Conservation (phyloP, 75 land plant genomes). For the Isoetes taiwanensis region DNA sequence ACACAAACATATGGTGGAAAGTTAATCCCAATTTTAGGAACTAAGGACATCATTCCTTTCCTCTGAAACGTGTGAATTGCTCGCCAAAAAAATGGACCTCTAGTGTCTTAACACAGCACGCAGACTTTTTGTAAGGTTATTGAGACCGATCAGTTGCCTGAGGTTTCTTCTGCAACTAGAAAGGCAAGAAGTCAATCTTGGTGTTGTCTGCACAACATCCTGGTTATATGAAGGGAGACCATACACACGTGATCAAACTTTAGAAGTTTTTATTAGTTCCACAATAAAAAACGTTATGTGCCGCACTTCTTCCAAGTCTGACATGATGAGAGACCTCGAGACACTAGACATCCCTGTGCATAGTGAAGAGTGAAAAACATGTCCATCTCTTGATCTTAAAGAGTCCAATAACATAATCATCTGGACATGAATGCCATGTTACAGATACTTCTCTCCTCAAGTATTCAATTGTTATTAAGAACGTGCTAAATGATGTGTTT, state of each 20-base stretch:
- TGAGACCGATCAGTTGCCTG: background rate
- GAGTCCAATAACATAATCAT: no score
- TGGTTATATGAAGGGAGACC: conserved; percentile 13
- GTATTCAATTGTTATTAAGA: no score
- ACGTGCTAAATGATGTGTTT: no score
- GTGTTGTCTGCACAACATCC: background rate
- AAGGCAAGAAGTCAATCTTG: background rate
- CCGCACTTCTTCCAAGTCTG: background rate
- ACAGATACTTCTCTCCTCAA: no score
- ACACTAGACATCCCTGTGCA: conserved; percentile 13
- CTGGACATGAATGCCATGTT: no score
- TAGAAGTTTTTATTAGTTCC: conserved; percentile 15
- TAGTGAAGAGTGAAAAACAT: conserved; percentile 14
- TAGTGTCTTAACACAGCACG: conserved; percentile 17
- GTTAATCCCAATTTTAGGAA: conserved; percentile 1
- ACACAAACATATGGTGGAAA: conserved; percentile 2
- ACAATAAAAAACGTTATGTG: conserved; percentile 7
- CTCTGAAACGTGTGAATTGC: conserved; percentile 6
- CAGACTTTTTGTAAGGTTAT: conserved; percentile 7
- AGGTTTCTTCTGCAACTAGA: background rate
- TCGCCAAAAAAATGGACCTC: background rate
- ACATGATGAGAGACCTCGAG: conserved; percentile 20
- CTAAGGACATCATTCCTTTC: background rate
- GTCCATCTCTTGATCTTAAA: no score
- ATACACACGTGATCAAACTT: conserved; percentile 8